These are phyloP conservation scores for Mucor circinelloides DNA, from an alignment of 371 early-diverging fungal species.

Conservation along the genomic window DNA sequence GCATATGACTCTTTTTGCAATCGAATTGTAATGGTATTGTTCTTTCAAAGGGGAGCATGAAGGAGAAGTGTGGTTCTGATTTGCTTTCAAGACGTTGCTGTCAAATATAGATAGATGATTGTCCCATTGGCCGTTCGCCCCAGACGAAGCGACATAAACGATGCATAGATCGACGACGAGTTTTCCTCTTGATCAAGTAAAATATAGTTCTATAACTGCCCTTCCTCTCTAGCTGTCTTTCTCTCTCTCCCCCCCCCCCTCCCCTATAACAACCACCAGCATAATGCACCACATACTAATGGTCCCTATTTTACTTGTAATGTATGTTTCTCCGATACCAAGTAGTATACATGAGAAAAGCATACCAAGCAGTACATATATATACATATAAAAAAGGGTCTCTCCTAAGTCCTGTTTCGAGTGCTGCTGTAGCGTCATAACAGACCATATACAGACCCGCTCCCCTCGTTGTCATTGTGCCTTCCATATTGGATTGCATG, in stretches of 20 bases:
- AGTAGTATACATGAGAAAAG: neutral
- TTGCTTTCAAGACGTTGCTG: neutral
- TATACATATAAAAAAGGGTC: slow-evolving; percentile 1
- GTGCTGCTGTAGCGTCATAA: neutral
- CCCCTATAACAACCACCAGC: neutral
- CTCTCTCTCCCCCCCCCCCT: too few relatives aligned
- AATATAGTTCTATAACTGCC: neutral
- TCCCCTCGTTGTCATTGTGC: slow-evolving; percentile 22
- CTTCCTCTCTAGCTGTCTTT: too few relatives aligned
- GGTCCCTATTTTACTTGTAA: neutral
- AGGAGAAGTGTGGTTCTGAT: neutral
- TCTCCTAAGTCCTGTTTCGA: neutral
- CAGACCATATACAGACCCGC: neutral
- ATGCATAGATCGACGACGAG: neutral
- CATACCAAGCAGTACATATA: slow-evolving; percentile 15
- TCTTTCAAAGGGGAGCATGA: neutral
- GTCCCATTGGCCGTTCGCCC: too few relatives aligned
- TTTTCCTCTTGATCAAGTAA: neutral
- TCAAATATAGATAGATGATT: neutral
- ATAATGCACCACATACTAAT: neutral
- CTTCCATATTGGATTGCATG: slow-evolving; percentile 10
- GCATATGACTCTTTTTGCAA: neutral
- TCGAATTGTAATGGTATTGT: neutral
- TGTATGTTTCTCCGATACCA: neutral
- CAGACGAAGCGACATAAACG: neutral